Base-by-base conservation (phyloP, 176 grass and related monocot species). In the Musa schizocarpa region DNA sequence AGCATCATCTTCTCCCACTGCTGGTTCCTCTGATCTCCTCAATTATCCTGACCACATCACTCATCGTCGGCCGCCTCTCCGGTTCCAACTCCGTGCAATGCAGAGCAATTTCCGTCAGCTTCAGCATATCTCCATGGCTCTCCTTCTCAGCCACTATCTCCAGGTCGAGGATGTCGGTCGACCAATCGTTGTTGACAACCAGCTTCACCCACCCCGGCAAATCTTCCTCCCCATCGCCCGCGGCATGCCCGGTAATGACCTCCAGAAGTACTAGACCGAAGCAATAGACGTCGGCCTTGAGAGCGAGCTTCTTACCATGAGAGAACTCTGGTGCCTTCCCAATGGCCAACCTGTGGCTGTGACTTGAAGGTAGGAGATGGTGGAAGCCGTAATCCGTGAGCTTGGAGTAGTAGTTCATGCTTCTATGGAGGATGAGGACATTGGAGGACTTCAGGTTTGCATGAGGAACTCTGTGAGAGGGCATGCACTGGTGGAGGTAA, bases 401-500 rank as follows among this genome's bases (percentile, higher is more conserved):
- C 83, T 94, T 93, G 68, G 95, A 16, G 21, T 53, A 58, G 58
- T 74, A 57, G 49, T 79, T 23, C 52, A 50, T 17, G n/a, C 34
- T 25, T 20, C 54, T 23, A 0, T 12, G 55, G 21, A 56, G 63
- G 83, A 94, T 75, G 74, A 98, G 54, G n/a, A 99, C 81, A 75
- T 99, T 94, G 75, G 90, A 84, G 20, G 88, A 91, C 80, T 99
- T 99, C 70, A 94, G 74, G 90, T 99, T 89, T 68, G 84, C 95
- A 78, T 99, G 90, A 73, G 90, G 88, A 50, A 87, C 82, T 14
- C 84, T 88, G 74, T 89, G 90, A 70, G 83, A 74, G 9, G 90
- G 82, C 63, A 89, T 74, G 43, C 84, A 81, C 52, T 68, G 91
- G 73, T 99, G 81, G 53, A 99, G 82, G 73, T 91, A 87, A 17